Evolutionary conservation across 1,284 basidiomycete species (phyloP), one percentile per base, ranked within the genome.

Genomic region (Naganishia liquefaciens): DNA sequence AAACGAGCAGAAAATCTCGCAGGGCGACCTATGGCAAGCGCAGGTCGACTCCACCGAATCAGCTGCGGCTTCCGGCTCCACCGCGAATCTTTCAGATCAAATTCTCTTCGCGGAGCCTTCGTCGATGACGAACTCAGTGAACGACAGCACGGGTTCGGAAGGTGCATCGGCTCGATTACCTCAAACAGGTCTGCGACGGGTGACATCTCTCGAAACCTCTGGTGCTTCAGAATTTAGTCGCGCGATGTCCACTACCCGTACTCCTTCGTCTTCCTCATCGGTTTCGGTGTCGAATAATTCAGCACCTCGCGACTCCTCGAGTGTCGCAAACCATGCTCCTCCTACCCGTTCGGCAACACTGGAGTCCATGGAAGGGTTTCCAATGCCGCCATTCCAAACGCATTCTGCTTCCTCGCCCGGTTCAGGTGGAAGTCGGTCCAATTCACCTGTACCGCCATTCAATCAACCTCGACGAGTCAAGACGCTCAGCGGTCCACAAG

Each of bases 401-500:
- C 46, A 55, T 19, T 39, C 49, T 43, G 30, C 54, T 21, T 51
- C 60, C 9, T 40, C 52, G 47, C 28, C 37, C 7, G 54, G 54
- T 27, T 53, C 62, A 9, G 49, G 39, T 28, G 62, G 54, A 42
- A 52, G 49, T 19, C 60, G 44, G 17, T 44, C 58, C 2, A 64
- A 40, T 23, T 51, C 62, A 10, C 54, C 66, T 7, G 57, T 51
- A n/a, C 51, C 43, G 5, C 43, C 43, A 19, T 51, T 42, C 30
- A 47, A 27, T 33, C 55, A 52, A 25, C 55, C 62, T 30, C 51
- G 42, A 15, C 63, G 54, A n/a, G 55, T 51, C 17, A 51, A 58
- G 25, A 50, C 51, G 23, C 49, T 54, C 3, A 58, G 47, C 17
- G 68, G 68, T 23, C 75, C 74, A 27, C 75, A 74, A 13, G 71